Conservation (phyloP, 1,284 basidiomycete genomes). For the Rhodotorula sp. region DNA sequence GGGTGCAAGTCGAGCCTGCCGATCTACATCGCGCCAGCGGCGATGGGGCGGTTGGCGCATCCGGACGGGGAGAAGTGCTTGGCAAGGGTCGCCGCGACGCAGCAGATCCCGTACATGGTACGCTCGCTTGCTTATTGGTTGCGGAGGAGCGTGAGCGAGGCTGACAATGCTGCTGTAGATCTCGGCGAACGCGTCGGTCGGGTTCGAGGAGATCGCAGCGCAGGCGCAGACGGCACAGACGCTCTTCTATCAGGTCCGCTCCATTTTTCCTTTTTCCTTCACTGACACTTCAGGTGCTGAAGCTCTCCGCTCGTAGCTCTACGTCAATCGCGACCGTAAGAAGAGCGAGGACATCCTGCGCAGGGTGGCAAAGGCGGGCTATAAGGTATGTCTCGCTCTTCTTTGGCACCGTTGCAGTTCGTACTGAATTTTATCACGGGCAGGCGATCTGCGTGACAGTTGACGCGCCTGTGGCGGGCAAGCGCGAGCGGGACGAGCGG, state of each 20-base stretch:
- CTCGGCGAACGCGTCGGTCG: constrained; percentile 81
- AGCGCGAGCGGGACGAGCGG: constrained; percentile 73
- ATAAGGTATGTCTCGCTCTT: constrained; percentile 54
- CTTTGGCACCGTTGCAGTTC: too few relatives aligned
- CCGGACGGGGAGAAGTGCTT: constrained; percentile 42
- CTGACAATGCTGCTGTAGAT: constrained; percentile 52
- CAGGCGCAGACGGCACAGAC: constrained; percentile 62
- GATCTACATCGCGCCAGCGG: constrained; percentile 77
- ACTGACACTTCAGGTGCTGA: not conserved
- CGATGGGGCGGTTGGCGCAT: constrained; percentile 50
- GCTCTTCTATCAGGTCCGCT: constrained; percentile 68
- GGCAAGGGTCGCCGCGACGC: constrained; percentile 29
- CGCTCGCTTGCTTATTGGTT: not conserved
- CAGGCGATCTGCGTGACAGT: constrained; percentile 84
- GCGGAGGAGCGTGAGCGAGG: not conserved
- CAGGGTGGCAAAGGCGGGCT: constrained; percentile 70
- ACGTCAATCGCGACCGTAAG: constrained; percentile 74
- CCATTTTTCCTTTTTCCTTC: not conserved
- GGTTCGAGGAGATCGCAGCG: constrained; percentile 68
- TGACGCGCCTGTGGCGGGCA: constrained; percentile 81
- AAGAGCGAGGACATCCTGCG: constrained; percentile 71
- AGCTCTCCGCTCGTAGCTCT: constrained; percentile 60
- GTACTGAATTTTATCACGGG: not conserved
- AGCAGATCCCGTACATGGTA: constrained; percentile 39
- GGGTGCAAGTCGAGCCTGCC: constrained; percentile 74